Conservation (phyloP, 1,284 basidiomycete genomes). For the Rhodofomes roseus region DNA sequence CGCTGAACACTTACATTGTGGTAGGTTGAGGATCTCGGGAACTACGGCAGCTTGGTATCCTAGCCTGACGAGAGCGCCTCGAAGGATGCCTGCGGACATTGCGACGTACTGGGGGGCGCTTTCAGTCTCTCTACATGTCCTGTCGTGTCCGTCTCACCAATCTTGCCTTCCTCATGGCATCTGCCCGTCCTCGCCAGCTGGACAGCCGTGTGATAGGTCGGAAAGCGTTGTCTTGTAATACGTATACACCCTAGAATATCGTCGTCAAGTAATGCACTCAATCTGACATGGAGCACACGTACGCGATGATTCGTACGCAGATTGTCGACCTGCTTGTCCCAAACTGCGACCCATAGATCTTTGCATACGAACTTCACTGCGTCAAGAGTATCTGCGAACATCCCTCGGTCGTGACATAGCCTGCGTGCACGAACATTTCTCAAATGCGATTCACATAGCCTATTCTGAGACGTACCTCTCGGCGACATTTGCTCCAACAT, state of each 20-base stretch:
- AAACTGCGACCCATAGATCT: conserved; percentile 85
- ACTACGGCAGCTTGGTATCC: conserved; percentile 72
- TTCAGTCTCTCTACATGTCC: background rate
- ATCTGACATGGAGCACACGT: conserved; percentile 16
- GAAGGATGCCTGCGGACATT: conserved; percentile 77
- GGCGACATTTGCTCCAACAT: conserved; percentile 83
- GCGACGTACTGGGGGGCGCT: conserved; percentile 63
- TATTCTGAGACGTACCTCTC: conserved; percentile 59
- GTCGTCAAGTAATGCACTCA: background rate
- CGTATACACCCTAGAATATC: conserved; percentile 77
- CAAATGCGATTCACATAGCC: background rate
- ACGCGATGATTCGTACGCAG: conserved; percentile 92
- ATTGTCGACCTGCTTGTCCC: conserved; percentile 96
- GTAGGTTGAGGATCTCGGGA: conserved; percentile 76
- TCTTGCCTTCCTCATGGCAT: conserved; percentile 71
- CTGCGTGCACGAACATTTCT: conserved; percentile 33
- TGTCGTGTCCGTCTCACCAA: conserved; percentile 40
- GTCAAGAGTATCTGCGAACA: conserved; percentile 84
- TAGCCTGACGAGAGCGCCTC: conserved; percentile 77
- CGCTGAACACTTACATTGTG: conserved; percentile 88
- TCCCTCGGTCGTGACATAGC: conserved; percentile 68
- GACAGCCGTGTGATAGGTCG: conserved; percentile 80
- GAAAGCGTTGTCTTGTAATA: conserved; percentile 89
- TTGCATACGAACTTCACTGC: conserved; percentile 96
- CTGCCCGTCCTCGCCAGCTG: conserved; percentile 70